These are phyloP conservation scores for Eucalyptus erythrocorys DNA, from an alignment of 345 rosid species.

Conservation along the genomic window DNA sequence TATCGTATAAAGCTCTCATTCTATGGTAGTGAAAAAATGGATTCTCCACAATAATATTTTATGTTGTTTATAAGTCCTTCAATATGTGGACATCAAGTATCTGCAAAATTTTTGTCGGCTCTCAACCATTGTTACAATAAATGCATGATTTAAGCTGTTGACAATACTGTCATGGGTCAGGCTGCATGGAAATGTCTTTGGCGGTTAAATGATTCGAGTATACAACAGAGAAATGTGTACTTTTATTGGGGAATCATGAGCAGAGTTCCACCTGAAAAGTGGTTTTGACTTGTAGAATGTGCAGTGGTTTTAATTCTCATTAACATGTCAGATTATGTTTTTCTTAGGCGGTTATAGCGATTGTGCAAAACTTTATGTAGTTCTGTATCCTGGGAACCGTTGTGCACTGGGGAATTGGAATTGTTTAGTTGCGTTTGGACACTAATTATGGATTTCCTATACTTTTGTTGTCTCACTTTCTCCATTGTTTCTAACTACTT, in stretches of 20 bases:
- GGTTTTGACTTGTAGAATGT: neutral
- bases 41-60: neutral
- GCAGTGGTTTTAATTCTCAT: neutral
- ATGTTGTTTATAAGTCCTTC: neutral
- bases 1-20: neutral
- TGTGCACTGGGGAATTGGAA: neutral
- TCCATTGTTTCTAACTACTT: neutral
- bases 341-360: neutral
- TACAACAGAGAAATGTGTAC: neutral
- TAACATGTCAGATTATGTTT: neutral
- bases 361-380: neutral
- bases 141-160: neutral
- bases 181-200: neutral
- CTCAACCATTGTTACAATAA: neutral
- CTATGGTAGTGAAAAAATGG: neutral
- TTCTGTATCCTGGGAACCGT: neutral
- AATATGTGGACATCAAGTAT: neutral
- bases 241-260: neutral
- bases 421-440: neutral
- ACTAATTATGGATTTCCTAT: neutral
- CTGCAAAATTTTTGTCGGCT: neutral
- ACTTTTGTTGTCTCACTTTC: neutral
- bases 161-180: neutral
- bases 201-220: neutral
- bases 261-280: neutral